A percentile compares a stretch with the other conserved stretches of the same genome.
These are phyloP conservation scores for Leccinum fibrillosum DNA, from an alignment of 768 basidiomycete genomes.

Conservation along the genomic window DNA sequence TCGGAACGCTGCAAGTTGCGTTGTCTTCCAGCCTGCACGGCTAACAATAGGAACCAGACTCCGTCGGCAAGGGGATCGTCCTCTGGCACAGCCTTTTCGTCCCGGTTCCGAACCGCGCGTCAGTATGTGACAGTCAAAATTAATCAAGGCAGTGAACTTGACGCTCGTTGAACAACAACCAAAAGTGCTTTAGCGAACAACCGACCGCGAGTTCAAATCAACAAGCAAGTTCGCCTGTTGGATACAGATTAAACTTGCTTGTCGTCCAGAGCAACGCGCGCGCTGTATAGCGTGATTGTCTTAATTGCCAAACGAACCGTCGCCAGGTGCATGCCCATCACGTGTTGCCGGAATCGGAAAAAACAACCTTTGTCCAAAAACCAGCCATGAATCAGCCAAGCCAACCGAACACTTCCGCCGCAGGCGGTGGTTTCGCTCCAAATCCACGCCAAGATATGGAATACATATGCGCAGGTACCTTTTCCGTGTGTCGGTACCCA, in stretches of 20 bases:
- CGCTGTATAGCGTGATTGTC: constrained; percentile 12
- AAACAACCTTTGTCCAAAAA: neutral
- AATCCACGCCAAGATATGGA: constrained; percentile 67
- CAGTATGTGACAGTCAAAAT: constrained; percentile 1
- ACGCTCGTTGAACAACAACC: neutral
- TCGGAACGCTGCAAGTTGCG: constrained; percentile 13
- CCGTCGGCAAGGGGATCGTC: constrained; percentile 62
- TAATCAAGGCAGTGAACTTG: neutral
- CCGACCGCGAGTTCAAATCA: neutral
- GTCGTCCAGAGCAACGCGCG: constrained; percentile 13
- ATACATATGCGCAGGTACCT: constrained; percentile 80
- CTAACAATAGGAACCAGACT: constrained; percentile 44
- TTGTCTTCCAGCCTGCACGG: constrained; percentile 25
- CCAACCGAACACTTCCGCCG: constrained; percentile 31
- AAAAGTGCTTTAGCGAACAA: neutral
- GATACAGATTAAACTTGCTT: neutral
- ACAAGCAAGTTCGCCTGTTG: neutral
- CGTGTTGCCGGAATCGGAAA: constrained; percentile 6
- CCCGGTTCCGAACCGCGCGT: constrained; percentile 16
- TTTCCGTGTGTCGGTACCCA: neutral
- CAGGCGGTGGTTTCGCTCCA: constrained; percentile 32
- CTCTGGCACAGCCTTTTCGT: constrained; percentile 19
- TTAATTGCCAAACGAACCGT: constrained; percentile 13
- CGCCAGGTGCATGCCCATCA: neutral
- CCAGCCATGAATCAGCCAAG: constrained; percentile 39